Evolutionary conservation across 2,329 filamentous ascomycete species (phyloP), one percentile per base, ranked within the genome.

Genomic region (Tolypocladium sp.): DNA sequence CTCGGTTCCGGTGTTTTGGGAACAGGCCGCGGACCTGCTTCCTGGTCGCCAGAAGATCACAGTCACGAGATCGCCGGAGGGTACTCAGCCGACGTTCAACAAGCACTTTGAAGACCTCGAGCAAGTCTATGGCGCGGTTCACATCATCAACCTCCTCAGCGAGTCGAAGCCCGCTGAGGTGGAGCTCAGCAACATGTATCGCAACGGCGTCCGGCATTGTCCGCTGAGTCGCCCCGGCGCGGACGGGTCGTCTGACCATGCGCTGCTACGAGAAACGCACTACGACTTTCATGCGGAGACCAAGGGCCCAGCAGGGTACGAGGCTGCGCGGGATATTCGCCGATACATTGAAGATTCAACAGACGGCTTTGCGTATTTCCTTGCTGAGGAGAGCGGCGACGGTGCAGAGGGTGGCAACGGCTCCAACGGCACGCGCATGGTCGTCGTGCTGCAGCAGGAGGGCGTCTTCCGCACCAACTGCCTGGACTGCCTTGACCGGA

Each of bases 231-330:
- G 79, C 17, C 75, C 77, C 30, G 81, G 76, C 8, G 82, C 81
- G 25, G 79, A 82, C 41, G 77, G 79, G 35, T 79, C 81, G 3
- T 66, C 67, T 15, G 90, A 91, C 61, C 90, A 93, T 67, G 84
- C 89, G 55, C 80, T 97, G 42, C 75, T 97, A 37, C 83, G 84
- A 62, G 83, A 88, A 60, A 96, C 93, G 1, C 91, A 96, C 68
- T 99, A 94, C 69, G 94, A 99, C 73, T 97, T 99, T 61, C 92
- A 97, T 69, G 93, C 92, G 4, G 92, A 97, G 72, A 96, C 94
- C 1, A 89, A 89, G 67, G 91, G 90, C 0, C 88, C 90, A 1
- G 83, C 84, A 59, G 93, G 93, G 3, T 97, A 97, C 69, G 92
- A 96, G 71, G 91, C 91, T 59, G 94, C 93, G n/a, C 87, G 83